Base-by-base conservation (phyloP, 1,139 yeast species). In the Nakaseomyces delphensis region DNA sequence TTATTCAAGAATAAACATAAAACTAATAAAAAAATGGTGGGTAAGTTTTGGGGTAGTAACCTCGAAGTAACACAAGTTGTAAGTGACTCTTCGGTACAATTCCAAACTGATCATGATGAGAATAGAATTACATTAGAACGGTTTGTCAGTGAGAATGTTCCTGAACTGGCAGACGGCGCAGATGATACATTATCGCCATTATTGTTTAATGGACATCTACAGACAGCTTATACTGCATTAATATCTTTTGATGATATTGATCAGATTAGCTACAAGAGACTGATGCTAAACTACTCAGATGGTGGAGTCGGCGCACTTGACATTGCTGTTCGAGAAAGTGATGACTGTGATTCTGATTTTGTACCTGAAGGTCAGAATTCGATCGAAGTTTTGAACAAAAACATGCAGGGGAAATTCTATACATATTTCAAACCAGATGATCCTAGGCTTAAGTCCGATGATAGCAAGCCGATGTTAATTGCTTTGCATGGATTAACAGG, bases 171-270 rank as follows among this genome's bases (percentile, higher is more conserved):
- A 1, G 59, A 67, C 24, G 64, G 66, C 5, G 54, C 67, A 29
- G 63, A 66, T 53, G 69, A 73, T 50, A 67, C 69, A 65, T 67
- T 80, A 54, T 70, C 73, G 48, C 86, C 87, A 3, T 59, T 67
- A 11, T 63, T 80, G 38, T 74, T 77, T 59, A 80, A 75, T 53
- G 91, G 93, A 14, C 68, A 77, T 27, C 62, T 83, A 38, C 95
- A 84, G 62, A 80, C 89, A 1, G 51, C 79, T 35, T 75, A 78
- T 53, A 73, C 81, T 32, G 58, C 60, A 3, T 27, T 68, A 19
- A 69, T 70, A 30, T 45, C 49, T 39, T 66, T 66, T 37, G 61
- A 68, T 11, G 63, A 66, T 15, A 48, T 51, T 7, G 74, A 72
- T 51, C 60, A 45, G 38, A 72, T 77, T 4, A 65, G 65, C 53